Base-by-base conservation (phyloP, 108 stramenopile species). In the Parmales sp. region DNA sequence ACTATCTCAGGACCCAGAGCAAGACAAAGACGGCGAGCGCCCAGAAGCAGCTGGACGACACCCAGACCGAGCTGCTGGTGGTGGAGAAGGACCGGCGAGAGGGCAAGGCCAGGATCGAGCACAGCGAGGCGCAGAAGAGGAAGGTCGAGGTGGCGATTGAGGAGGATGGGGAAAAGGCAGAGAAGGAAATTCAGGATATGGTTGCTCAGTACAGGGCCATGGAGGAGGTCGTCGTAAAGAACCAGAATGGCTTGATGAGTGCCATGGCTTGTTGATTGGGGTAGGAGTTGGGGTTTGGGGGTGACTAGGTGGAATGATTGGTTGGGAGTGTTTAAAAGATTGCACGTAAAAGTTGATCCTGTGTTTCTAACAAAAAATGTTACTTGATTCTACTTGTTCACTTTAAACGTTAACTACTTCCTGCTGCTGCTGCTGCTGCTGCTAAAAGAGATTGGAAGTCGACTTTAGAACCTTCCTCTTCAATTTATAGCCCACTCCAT, bases 31-130 rank as follows among this genome's bases (percentile, higher is more conserved):
- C 83, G 64, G 80, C 82, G 25, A 78, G 78, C 3, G 78, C 72
- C 19, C 80, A 85, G 60, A 77, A 82, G 29, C 65, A 76, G 26
- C 71, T 88, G 5, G 80, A 80, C 23, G 65, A 70, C 9, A 75
- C 79, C 0, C 79, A 83, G 65, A 65, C 71, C 9, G 63, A 80
- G 45, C 70, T 93, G 38, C 64, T 88, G 20, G 36, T 66, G 18
- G 88, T 90, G 3, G 92, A 93, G 65, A 79, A 84, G 63, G 85
- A 88, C 69, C 76, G 84, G 20, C 74, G 84, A 0, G 90, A 90
- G 37, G 87, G 85, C 22, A 84, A 85, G 77, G 75, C 87, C 37
- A 66, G 78, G 1, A 76, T 90, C 48, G 86, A 90, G 66, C 78
- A 77, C 18, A 77, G 79, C n/a, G 84, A 90, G 64, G 67, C 78